Conservation (phyloP, 371 early-diverging fungal genomes). For the Mortierella sp. region DNA sequence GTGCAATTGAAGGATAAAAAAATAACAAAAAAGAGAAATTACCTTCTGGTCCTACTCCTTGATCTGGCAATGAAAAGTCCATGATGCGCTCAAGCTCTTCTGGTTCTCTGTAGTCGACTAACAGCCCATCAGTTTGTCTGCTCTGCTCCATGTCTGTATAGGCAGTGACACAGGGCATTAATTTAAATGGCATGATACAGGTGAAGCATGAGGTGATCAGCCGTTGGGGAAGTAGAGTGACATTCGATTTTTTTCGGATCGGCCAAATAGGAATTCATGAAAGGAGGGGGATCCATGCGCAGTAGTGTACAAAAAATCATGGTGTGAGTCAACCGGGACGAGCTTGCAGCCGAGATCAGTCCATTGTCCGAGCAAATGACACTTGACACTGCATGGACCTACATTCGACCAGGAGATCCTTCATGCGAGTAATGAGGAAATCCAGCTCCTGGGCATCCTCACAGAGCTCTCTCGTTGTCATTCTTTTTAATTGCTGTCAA, state of each 20-base stretch:
- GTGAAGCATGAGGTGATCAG: not conserved
- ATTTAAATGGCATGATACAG: not conserved
- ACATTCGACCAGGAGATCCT: constrained; percentile 52
- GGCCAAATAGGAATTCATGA: constrained; percentile 16
- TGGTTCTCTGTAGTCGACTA: constrained; percentile 64
- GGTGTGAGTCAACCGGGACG: constrained; percentile 34
- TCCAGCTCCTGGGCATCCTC: constrained; percentile 55
- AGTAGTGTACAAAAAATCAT: constrained; percentile 16
- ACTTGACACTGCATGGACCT: not conserved
- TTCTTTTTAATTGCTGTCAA: not conserved
- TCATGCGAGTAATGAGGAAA: constrained; percentile 54
- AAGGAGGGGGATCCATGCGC: constrained; percentile 23
- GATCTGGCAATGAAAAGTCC: constrained; percentile 63
- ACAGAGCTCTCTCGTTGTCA: constrained; percentile 22
- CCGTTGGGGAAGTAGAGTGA: not conserved
- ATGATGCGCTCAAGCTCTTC: constrained; percentile 63
- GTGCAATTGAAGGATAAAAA: not conserved
- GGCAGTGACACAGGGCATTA: too few species aligned
- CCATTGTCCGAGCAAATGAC: not conserved
- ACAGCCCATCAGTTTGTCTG: constrained; percentile 51
- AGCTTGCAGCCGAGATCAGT: not conserved
- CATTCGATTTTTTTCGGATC: constrained; percentile 32
- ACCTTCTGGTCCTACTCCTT: constrained; percentile 68
- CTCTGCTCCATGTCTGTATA: constrained; percentile 62
- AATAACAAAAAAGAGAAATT: not conserved